phyloP scores from a whole-genome alignment of 2,329 filamentous ascomycete species.

The Penicillium brasilianum region DNA sequence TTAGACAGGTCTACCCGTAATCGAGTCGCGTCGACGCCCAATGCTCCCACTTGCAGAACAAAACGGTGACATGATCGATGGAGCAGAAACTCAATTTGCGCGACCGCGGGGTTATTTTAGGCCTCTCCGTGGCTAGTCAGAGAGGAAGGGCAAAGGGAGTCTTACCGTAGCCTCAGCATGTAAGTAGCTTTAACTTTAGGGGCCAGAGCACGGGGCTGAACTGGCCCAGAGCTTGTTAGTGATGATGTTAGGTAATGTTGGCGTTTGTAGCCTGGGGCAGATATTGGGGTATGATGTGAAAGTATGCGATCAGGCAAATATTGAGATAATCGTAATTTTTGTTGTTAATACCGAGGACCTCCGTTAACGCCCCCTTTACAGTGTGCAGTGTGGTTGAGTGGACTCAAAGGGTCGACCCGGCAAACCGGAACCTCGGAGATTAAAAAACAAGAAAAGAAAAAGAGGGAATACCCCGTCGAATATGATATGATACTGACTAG shows the following conservation, averaged over 20 bases:
- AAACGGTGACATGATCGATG: neutral
- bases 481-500: neutral
- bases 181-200: too few species aligned
- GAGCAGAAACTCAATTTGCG: neutral
- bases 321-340: neutral
- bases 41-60: neutral
- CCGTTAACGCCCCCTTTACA: too few species aligned
- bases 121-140: too few species aligned
- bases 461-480: neutral
- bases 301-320: neutral
- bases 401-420: neutral
- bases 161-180: too few species aligned
- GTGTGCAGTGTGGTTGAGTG: too few species aligned
- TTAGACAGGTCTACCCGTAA: neutral
- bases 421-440: neutral
- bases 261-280: neutral
- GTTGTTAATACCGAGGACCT: too few species aligned
- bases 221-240: neutral
- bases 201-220: too few species aligned
- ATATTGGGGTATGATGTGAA: slow-evolving; percentile 3
- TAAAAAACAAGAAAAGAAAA: neutral
- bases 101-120: slow-evolving; percentile 3
- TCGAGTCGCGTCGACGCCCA: neutral
- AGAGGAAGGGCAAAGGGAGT: neutral
- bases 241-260: neutral